Conservation (phyloP, 2,329 filamentous ascomycete species). For the Fusarium torreyae region DNA sequence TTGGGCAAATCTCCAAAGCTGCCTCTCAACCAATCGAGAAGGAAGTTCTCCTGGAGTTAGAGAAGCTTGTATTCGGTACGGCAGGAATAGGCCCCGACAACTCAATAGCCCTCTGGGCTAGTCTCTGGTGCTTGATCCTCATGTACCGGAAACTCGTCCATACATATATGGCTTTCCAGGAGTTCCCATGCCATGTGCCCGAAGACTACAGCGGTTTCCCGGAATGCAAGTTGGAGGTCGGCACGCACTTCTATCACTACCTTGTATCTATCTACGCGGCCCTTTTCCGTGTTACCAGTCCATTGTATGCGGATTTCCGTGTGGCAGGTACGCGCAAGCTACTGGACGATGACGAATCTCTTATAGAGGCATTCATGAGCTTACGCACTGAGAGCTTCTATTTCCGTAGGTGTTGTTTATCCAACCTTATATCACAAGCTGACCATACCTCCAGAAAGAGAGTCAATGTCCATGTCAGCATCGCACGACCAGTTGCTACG, state of each 20-base stretch:
- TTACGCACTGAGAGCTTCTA: slow-evolving; percentile 51
- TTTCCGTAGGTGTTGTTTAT: slow-evolving; percentile 41
- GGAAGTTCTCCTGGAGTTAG: slow-evolving; percentile 45
- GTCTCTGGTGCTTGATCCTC: slow-evolving; percentile 50
- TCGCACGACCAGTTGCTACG: slow-evolving; percentile 49
- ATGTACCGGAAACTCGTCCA: slow-evolving; percentile 51
- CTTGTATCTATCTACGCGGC: slow-evolving; percentile 50
- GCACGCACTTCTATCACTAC: slow-evolving; percentile 51
- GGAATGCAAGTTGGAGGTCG: slow-evolving; percentile 48
- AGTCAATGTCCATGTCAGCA: slow-evolving; percentile 48
- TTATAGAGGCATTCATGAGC: slow-evolving; percentile 48
- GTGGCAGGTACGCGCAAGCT: slow-evolving; percentile 44
- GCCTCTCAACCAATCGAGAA: slow-evolving; percentile 50
- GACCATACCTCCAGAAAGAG: slow-evolving; percentile 43
- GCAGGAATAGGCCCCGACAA: slow-evolving; percentile 46
- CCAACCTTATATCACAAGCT: slow-evolving; percentile 6
- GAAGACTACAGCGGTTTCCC: slow-evolving; percentile 51
- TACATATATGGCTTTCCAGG: slow-evolving; percentile 50
- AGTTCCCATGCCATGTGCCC: slow-evolving; percentile 51
- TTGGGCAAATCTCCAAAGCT: slow-evolving; percentile 50
- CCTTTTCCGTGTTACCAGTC: slow-evolving; percentile 49
- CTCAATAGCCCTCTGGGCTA: slow-evolving; percentile 49
- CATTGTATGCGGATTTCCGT: slow-evolving; percentile 49
- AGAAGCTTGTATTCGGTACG: slow-evolving; percentile 48
- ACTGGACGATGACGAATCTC: slow-evolving; percentile 44